Evolutionary conservation across 192 early-diverging fungal species (phyloP), one percentile per base, ranked within the genome.

Genomic region (Backusella sp.): DNA sequence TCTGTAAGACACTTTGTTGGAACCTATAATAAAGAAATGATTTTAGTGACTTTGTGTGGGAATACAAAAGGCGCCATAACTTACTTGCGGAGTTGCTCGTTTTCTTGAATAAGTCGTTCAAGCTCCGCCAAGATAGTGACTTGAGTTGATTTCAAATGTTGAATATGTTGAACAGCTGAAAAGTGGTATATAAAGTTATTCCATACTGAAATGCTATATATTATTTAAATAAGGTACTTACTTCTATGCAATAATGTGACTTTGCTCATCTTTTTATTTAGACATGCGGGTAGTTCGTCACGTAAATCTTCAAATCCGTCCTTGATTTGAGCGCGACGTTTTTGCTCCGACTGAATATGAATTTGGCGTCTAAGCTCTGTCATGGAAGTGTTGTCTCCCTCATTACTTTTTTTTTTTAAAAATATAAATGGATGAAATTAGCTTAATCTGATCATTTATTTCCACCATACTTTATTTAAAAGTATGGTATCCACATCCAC

Each of bases 271-370:
- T 79, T 82, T 56, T 79, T 82, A 66, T 82, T 82, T 28, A 79
- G 70, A 37, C 77, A 78, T 19, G 74, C 66, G 37, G 81, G 81
- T 34, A 82, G 52, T 37, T 82, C 74, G 32, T 28, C 67, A 67
- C 81, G 81, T 32, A 82, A 59, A 59, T 82, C 81, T 74, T 82
- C 81, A 79, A 82, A 82, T 28, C 82, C 82, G 42, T 83, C 82
- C 49, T 83, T 83, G 67, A 83, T 83, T 77, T 83, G 79, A 28
- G 82, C 79, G 52, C 79, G 79, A 73, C 79, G 82, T 67, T 80
- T 83, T 67, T 83, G 82, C 67, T 79, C 79, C 56, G 79, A 80
- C 46, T 83, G 82, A 68, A 83, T 80, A 65, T 83, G 82, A 73
- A 83, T 76, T 41, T 77, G 82, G 41, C 78, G 79, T 56, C 82